Evolutionary conservation across 208 protist genomes (phyloP), one percentile per base, ranked within the genome.

Genomic region (Trypanosoma boissoni): DNA sequence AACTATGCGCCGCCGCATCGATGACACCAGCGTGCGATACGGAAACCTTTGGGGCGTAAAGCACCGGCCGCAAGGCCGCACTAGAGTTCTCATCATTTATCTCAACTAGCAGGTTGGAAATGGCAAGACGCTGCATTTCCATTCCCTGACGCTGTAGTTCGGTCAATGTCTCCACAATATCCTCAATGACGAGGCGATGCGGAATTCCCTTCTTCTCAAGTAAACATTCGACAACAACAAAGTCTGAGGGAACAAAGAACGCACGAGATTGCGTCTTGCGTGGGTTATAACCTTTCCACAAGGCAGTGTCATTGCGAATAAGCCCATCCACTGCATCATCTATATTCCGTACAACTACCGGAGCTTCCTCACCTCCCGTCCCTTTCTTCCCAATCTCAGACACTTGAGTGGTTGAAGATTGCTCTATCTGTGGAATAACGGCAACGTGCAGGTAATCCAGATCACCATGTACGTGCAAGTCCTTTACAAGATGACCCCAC

Each of bases 401-500:
- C n/a, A n/a, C n/a, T n/a, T n/a, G n/a, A n/a, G n/a, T n/a, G n/a
- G n/a, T n/a, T n/a, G n/a, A n/a, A n/a, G n/a, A n/a, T n/a, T n/a
- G 62, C 50, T 91, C 83, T 56, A 88, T 59, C 29, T 74, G 41
- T 16, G 78, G 83, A 43, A 80, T 70, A 42, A 94, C 81, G 10
- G 74, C 68, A 24, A 91, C 72, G 58, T 91, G 88, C 21, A 94
- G 57, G 42, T 76, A 90, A 54, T 94, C 87, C 7, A 91, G 61
- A 62, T 94, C 83, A 12, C 81, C 87, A 50, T 89, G 68, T 16
- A 91, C 79, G 66, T 91, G 87, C 2, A 94, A 61, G 50, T 94
- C 83, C 60, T 94, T 94, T 5, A 94, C 67, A 9, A 94, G 62
- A 54, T 94, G 81, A 14, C 87, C 87, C 87, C 87, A 94, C n/a